A percentile compares a stretch with the other conserved stretches of the same genome.
phyloP scores from a whole-genome alignment of 768 basidiomycete genomes.

The Pleurotus tuber-regium region DNA sequence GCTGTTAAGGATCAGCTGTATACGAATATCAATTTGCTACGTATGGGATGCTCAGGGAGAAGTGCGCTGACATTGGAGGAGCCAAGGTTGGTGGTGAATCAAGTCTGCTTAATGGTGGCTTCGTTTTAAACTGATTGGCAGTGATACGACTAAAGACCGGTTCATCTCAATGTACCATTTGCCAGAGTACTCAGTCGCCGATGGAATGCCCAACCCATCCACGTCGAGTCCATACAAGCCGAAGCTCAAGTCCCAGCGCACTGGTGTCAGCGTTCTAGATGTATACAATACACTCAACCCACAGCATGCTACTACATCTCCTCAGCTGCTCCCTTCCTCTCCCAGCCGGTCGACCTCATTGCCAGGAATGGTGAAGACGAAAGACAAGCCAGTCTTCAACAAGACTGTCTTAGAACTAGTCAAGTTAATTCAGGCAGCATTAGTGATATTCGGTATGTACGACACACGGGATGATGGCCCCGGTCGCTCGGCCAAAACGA shows the following conservation, averaged over 20 bases:
- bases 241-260: neutral
- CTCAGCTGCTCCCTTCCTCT: conserved; percentile 3
- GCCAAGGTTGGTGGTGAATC: conserved; percentile 48
- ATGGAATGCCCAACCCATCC: conserved; percentile 12
- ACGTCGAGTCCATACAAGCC: conserved; percentile 14
- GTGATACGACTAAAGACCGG: conserved; percentile 78
- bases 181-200: conserved; percentile 29
- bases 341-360: conserved; percentile 15
- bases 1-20: conserved; percentile 66
- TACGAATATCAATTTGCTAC: conserved; percentile 77
- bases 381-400: conserved; percentile 47
- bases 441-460: conserved; percentile 70
- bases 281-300: conserved; percentile 8
- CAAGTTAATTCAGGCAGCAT: conserved; percentile 67
- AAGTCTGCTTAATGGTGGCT: conserved; percentile 6
- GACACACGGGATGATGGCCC: neutral
- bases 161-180: conserved; percentile 73
- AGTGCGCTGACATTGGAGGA: conserved; percentile 74
- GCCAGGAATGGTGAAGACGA: conserved; percentile 22
- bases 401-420: conserved; percentile 74
- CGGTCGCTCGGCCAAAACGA: neutral
- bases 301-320: conserved; percentile 14
- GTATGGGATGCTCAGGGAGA: conserved; percentile 84
- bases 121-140: conserved; percentile 23
- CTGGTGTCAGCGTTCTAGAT: conserved; percentile 2